phyloP scores from a whole-genome alignment of 2,329 filamentous ascomycete genomes.

The Ustilaginoidea virens region DNA sequence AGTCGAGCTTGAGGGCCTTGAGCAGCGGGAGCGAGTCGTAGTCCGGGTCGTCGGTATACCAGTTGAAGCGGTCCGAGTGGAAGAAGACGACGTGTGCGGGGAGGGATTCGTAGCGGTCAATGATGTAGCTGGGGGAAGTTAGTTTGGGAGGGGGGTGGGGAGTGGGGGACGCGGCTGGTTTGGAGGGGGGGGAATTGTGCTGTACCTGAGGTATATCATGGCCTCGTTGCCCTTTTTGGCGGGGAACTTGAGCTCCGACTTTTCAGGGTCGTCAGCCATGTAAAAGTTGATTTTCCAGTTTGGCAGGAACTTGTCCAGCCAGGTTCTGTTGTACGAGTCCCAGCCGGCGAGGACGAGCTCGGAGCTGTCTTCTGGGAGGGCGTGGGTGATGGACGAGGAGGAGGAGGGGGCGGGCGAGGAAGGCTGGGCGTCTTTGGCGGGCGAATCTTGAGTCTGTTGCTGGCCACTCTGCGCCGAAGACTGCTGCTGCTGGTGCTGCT shows the following conservation, averaged over 20 bases:
- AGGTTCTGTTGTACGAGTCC: constrained; percentile 13
- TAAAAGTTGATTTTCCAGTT: not conserved
- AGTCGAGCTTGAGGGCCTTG: constrained; percentile 28
- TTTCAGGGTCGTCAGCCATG: constrained; percentile 9
- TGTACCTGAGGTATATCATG: constrained; percentile 34
- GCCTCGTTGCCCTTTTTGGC: constrained; percentile 35
- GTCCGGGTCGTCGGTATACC: constrained; percentile 38
- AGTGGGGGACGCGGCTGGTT: no score
- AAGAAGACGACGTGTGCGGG: constrained; percentile 30
- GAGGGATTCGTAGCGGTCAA: constrained; percentile 30
- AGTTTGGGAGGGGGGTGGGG: not conserved
- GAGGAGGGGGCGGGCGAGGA: no score
- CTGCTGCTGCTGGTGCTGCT: no score
- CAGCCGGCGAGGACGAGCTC: not conserved
- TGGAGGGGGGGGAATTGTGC: no score
- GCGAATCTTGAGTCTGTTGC: no score
- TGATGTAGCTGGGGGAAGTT: constrained; percentile 22
- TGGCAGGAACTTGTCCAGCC: constrained; percentile 27
- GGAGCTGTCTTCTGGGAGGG: not conserved
- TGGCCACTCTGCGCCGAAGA: no score
- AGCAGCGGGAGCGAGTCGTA: constrained; percentile 38
- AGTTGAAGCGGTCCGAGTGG: constrained; percentile 31
- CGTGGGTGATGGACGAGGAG: not conserved
- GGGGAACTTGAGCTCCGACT: constrained; percentile 30
- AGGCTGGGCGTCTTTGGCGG: no score